Conservation (phyloP, 1,284 basidiomycete genomes). For the Rhodofomes roseus region DNA sequence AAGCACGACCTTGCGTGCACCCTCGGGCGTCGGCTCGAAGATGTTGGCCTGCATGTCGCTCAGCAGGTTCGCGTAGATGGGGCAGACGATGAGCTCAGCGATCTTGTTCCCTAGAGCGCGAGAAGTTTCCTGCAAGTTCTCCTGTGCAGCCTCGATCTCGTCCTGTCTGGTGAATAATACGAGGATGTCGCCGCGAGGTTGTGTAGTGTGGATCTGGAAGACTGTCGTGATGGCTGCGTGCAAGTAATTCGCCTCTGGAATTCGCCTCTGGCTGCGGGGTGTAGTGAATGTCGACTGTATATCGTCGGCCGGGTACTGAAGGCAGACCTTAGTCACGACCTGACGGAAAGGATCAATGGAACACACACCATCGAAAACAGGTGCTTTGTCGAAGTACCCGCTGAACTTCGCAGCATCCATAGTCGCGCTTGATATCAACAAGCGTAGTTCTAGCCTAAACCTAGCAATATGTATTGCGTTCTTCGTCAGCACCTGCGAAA, state of each 20-base stretch:
- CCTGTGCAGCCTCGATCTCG: slow-evolving; percentile 96
- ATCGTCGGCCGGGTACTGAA: slow-evolving; percentile 91
- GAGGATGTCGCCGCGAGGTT: slow-evolving; percentile 97
- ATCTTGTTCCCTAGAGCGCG: slow-evolving; percentile 95
- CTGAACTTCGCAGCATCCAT: slow-evolving; percentile 96
- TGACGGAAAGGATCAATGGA: not conserved
- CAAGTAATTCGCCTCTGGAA: slow-evolving; percentile 98
- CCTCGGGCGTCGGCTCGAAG: slow-evolving; percentile 97
- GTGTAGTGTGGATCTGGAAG: slow-evolving; percentile 98
- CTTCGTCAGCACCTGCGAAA: slow-evolving; percentile 18
- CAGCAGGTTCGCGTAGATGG: slow-evolving; percentile 97
- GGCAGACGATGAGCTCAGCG: slow-evolving; percentile 91
- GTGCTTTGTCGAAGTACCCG: slow-evolving; percentile 92
- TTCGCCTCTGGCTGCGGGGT: slow-evolving; percentile 98
- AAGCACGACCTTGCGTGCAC: slow-evolving; percentile 93
- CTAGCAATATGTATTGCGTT: slow-evolving; percentile 85
- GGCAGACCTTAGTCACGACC: not conserved
- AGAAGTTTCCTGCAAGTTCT: slow-evolving; percentile 94
- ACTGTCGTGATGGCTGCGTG: slow-evolving; percentile 98
- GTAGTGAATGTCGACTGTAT: slow-evolving; percentile 98
- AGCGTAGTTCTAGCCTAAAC: slow-evolving; percentile 86
- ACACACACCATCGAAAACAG: slow-evolving; percentile 82
- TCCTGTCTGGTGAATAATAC: slow-evolving; percentile 99
- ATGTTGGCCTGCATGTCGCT: slow-evolving; percentile 99
- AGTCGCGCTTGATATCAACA: slow-evolving; percentile 95